A percentile compares a stretch with the other conserved stretches of the same genome.
These are phyloP conservation scores for Suillus variegatus DNA, from an alignment of 768 basidiomycete species.

Conservation along the genomic window DNA sequence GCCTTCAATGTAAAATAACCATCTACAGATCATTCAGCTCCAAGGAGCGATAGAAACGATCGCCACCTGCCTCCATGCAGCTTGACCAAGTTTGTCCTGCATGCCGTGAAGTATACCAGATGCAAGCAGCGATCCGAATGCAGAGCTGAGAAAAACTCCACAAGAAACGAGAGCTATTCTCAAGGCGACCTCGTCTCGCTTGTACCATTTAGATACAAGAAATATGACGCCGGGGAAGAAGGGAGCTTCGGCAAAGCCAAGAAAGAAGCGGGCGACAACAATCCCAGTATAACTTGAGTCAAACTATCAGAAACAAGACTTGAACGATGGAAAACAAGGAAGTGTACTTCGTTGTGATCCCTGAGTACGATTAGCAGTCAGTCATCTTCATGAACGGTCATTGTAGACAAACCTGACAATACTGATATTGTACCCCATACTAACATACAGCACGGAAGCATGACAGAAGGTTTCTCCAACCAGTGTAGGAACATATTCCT, in stretches of 20 bases:
- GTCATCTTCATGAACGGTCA: background rate
- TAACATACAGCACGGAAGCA: conserved; percentile 26
- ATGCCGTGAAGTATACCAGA: conserved; percentile 44
- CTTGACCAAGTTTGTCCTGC: conserved; percentile 39
- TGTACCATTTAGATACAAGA: conserved; percentile 27
- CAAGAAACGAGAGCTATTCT: conserved; percentile 36
- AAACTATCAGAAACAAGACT: background rate
- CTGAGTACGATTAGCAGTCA: background rate
- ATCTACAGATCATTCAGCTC: conserved; percentile 6
- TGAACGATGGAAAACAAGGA: background rate
- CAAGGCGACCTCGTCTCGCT: conserved; percentile 38
- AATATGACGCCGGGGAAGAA: conserved; percentile 3
- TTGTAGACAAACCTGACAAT: conserved; percentile 33
- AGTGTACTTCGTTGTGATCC: conserved; percentile 6
- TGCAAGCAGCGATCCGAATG: conserved; percentile 46
- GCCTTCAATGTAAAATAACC: conserved; percentile 33
- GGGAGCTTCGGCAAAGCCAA: conserved; percentile 10
- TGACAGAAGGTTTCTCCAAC: conserved; percentile 30
- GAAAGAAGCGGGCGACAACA: conserved; percentile 9
- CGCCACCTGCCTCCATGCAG: conserved; percentile 40
- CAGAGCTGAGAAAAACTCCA: conserved; percentile 44
- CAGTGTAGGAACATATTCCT: conserved; percentile 35
- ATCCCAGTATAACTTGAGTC: conserved; percentile 2
- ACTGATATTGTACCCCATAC: conserved; percentile 40
- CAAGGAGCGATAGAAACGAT: background rate